phyloP scores from a whole-genome alignment of 2,329 filamentous ascomycete species.

The Penicillium freii region DNA sequence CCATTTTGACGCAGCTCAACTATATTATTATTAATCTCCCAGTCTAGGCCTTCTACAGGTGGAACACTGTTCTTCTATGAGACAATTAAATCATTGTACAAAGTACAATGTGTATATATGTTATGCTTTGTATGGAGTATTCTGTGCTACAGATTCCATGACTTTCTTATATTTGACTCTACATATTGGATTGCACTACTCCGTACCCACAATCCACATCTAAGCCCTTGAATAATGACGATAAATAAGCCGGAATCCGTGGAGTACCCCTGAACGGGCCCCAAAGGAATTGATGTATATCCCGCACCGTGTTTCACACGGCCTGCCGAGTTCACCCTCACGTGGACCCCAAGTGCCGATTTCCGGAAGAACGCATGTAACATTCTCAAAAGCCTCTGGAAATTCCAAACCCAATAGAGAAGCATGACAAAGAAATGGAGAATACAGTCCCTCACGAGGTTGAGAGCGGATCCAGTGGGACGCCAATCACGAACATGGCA shows the following conservation, averaged over 20 bases:
- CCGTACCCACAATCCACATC: background rate
- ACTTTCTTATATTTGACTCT: background rate
- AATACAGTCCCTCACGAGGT: background rate
- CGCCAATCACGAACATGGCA: background rate
- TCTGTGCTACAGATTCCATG: background rate
- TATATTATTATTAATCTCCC: background rate
- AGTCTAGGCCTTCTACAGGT: background rate
- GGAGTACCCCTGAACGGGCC: background rate
- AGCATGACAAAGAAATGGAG: background rate
- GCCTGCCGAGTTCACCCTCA: slow-evolving; percentile 4
- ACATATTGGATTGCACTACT: background rate
- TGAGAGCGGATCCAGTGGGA: background rate
- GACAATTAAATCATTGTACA: background rate
- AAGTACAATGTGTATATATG: background rate
- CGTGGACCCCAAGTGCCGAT: slow-evolving; percentile 7
- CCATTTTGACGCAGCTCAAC: background rate
- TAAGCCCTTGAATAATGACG: background rate
- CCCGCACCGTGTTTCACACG: slow-evolving; percentile 1
- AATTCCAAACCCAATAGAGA: background rate
- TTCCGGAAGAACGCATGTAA: background rate
- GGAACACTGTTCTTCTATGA: background rate
- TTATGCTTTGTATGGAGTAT: background rate
- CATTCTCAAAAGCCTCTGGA: background rate
- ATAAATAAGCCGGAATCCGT: background rate
- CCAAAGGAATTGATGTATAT: background rate